Percentiles rank a stretch among this genome's conserved stretches.
These are phyloP conservation scores for Ophiostoma ips DNA, from an alignment of 2,329 filamentous ascomycete species.

Conservation along the genomic window DNA sequence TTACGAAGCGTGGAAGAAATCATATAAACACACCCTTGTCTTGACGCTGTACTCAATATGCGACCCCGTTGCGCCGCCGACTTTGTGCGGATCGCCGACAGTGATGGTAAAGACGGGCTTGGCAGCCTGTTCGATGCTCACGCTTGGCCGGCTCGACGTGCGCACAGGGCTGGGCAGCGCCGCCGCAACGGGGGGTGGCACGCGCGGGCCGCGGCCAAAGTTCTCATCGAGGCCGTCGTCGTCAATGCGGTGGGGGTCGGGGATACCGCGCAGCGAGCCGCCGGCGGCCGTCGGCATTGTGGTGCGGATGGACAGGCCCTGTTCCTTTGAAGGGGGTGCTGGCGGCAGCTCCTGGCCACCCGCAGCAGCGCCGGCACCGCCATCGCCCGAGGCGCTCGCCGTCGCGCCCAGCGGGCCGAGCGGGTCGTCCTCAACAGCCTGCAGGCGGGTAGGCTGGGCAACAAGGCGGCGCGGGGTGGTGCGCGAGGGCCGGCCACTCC, in stretches of 20 bases:
- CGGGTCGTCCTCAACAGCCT: slow-evolving; percentile 62
- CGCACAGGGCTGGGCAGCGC: slow-evolving; percentile 37
- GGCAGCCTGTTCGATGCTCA: slow-evolving; percentile 83
- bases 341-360: slow-evolving; percentile 35
- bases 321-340: slow-evolving; percentile 55
- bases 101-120: slow-evolving; percentile 84
- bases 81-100: slow-evolving; percentile 94
- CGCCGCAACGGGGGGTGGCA: slow-evolving; percentile 51
- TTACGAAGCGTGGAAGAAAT: too few relatives aligned
- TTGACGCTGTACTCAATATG: slow-evolving; percentile 96
- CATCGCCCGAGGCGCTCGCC: slow-evolving; percentile 17
- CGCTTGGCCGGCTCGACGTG: slow-evolving; percentile 53
- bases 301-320: slow-evolving; percentile 43
- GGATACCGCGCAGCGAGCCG: slow-evolving; percentile 24
- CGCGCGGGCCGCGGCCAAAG: slow-evolving; percentile 39
- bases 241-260: slow-evolving; percentile 52
- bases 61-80: slow-evolving; percentile 89
- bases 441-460: slow-evolving; percentile 62
- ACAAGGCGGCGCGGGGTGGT: slow-evolving; percentile 47
- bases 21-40: slow-evolving; percentile 61
- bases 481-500: slow-evolving; percentile 27
- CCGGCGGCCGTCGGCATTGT: slow-evolving; percentile 32
- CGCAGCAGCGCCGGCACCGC: background rate
- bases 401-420: slow-evolving; percentile 55
- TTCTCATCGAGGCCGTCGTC: slow-evolving; percentile 53